Evolutionary conservation across 2,329 filamentous ascomycete genomes (phyloP).

Genomic region (Fusarium sterilihyphosum): DNA sequence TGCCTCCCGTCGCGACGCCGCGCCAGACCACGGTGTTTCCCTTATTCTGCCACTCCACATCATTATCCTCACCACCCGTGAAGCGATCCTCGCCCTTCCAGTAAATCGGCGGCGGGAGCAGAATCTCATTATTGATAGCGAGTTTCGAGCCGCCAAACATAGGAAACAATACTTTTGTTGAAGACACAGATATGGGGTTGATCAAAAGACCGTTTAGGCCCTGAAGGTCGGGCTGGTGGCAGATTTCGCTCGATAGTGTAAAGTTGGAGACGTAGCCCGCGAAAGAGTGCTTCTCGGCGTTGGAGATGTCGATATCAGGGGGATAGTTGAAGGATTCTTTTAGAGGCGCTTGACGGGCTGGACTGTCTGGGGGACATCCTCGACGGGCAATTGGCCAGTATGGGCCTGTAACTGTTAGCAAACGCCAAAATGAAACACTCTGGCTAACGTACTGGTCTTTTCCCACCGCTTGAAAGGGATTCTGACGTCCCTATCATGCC

Average conservation of each 20-base stretch:
- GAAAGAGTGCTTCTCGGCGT: slow-evolving; percentile 60
- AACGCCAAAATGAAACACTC: not conserved
- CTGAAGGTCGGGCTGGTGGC: slow-evolving; percentile 72
- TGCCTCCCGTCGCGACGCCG: slow-evolving; percentile 73
- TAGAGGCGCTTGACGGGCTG: slow-evolving; percentile 60
- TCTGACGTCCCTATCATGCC: slow-evolving; percentile 47
- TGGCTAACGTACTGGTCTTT: slow-evolving; percentile 54
- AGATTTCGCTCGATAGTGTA: slow-evolving; percentile 69
- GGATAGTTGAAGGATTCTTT: slow-evolving; percentile 56
- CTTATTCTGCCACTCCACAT: slow-evolving; percentile 68
- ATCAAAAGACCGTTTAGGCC: slow-evolving; percentile 73
- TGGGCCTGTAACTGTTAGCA: slow-evolving; percentile 50
- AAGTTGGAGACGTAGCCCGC: slow-evolving; percentile 71
- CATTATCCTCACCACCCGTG: slow-evolving; percentile 64
- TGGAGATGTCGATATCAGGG: slow-evolving; percentile 57
- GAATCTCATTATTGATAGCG: slow-evolving; percentile 74
- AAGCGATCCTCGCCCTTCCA: slow-evolving; percentile 72
- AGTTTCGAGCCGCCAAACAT: slow-evolving; percentile 77
- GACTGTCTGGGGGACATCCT: slow-evolving; percentile 71
- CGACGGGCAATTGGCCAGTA: slow-evolving; percentile 68
- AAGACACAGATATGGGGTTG: slow-evolving; percentile 64
- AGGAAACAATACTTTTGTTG: slow-evolving; percentile 68
- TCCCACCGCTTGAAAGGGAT: slow-evolving; percentile 60
- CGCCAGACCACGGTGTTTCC: slow-evolving; percentile 67
- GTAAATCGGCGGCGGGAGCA: slow-evolving; percentile 76